Evolutionary conservation across 305 asterid genomes (phyloP).

Genomic region (Solanum hybrid): DNA sequence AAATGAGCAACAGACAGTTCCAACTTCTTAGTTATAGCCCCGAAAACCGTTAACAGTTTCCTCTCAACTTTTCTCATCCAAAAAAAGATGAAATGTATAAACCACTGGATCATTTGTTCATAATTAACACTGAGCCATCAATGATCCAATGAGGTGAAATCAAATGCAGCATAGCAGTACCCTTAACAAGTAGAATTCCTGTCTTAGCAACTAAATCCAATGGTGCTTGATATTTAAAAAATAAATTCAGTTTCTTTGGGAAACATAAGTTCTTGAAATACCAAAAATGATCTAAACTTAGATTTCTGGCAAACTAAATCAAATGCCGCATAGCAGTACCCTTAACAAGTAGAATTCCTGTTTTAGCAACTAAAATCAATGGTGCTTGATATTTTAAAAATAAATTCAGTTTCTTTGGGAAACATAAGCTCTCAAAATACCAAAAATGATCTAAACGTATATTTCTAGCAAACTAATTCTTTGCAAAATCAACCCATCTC

Average conservation of each 20-base stretch:
- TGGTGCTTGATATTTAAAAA: not conserved
- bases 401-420: not conserved
- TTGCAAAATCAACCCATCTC: not conserved
- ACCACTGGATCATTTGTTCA: not conserved
- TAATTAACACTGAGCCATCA: not conserved
- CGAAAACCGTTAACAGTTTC: not conserved
- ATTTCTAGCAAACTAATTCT: not conserved
- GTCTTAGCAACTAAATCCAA: not conserved
- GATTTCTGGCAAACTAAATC: not conserved
- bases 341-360: not conserved
- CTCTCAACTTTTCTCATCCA: not conserved
- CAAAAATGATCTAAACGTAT: not conserved
- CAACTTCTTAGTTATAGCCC: not conserved
- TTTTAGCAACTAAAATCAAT: not conserved
- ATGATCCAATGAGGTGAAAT: not conserved
- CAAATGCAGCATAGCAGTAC: not conserved
- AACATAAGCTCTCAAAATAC: not conserved
- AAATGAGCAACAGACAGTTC: not conserved
- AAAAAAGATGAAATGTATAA: not conserved
- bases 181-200: not conserved
- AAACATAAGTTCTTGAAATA: not conserved
- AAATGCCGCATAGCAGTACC: not conserved
- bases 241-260: not conserved
- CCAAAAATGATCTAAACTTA: not conserved
- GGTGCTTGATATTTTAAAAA: not conserved